Conservation (phyloP, 1,284 basidiomycete genomes). For the Sporisorium sorghi region DNA sequence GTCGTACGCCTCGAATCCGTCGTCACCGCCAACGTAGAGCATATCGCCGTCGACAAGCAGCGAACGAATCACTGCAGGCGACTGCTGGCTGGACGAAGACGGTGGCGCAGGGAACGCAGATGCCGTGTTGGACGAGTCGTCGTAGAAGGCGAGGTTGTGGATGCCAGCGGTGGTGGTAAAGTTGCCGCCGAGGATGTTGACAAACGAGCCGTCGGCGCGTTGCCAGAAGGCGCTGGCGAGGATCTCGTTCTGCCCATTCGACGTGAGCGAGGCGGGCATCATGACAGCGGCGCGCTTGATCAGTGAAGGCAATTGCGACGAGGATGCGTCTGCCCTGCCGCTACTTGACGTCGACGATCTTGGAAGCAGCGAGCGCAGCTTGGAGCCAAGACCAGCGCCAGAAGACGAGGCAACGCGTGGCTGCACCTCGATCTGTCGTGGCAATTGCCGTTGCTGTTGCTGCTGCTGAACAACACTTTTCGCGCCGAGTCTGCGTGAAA, state of each 20-base stretch:
- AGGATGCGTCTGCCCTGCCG: neutral
- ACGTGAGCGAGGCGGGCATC: constrained; percentile 70
- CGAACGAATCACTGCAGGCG: constrained; percentile 74
- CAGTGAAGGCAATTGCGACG: constrained; percentile 23
- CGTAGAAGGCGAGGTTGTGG: constrained; percentile 80
- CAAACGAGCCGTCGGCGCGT: constrained; percentile 73
- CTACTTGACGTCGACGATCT: constrained; percentile 16
- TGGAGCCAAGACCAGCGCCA: constrained; percentile 21
- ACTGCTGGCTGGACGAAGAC: constrained; percentile 2
- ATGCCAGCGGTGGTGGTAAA: constrained; percentile 76
- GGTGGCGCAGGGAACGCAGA: constrained; percentile 72
- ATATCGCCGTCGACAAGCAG: constrained; percentile 63
- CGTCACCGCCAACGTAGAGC: constrained; percentile 64
- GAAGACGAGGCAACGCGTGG: constrained; percentile 7
- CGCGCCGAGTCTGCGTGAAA: constrained; percentile 21
- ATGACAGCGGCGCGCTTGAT: constrained; percentile 49
- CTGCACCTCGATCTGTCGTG: neutral
- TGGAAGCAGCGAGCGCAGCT: constrained; percentile 34
- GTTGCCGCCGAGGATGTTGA: constrained; percentile 88
- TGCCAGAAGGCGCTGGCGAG: constrained; percentile 90
- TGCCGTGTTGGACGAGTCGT: constrained; percentile 72
- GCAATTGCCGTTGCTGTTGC: constrained; percentile 12
- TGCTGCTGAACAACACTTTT: constrained; percentile 6
- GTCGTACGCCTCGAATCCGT: constrained; percentile 59
- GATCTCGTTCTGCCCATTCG: constrained; percentile 80